Evolutionary conservation across 805 yeast species (phyloP), one percentile per base, ranked within the genome.

Genomic region (Komagataella populi): DNA sequence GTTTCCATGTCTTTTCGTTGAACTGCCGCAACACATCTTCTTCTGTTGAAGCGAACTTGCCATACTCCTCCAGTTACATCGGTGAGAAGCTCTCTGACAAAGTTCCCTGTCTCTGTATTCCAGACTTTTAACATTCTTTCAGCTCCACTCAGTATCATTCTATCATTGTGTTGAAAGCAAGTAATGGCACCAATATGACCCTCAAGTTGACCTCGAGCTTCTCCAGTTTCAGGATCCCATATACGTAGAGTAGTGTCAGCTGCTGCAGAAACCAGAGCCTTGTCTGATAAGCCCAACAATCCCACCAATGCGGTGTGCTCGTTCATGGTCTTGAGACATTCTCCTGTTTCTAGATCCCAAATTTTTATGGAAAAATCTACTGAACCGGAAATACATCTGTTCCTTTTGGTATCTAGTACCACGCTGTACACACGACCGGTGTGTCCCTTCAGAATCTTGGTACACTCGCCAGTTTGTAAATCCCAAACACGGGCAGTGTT

Each of bases 261-360:
- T 2, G 97, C 98, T 0, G 96, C 99, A 47, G 95, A 84, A 1
- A 91, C 95, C 10, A 93, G 70, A 48, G 80, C 81, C 43, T 83
- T 80, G 23, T 84, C 81, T 5, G 88, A 81, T 6, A 90, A 74
- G 47, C 87, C 87, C 23, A 91, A 71, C 47, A 93, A 70, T 0
- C 98, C 99, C 14, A 93, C 99, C 18, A 93, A 69, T 10, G 91
- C 86, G 1, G 87, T 81, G 64, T 93, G 99, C 1, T 96, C 97
- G 52, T 83, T 88, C 48, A 91, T 69, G 0, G 87, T 77, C 47
- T 80, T 72, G 49, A 86, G 66, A 48, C 84, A 75, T 54, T 77
- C 72, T 6, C 97, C 96, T 16, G 83, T 81, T 45, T 75, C 79
- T 50, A 90, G 70, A 64, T 89, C 90, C 99, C 99, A 93, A 20